Conservation (phyloP, 78 protist species). For the Dictyostelium firmibasis region DNA sequence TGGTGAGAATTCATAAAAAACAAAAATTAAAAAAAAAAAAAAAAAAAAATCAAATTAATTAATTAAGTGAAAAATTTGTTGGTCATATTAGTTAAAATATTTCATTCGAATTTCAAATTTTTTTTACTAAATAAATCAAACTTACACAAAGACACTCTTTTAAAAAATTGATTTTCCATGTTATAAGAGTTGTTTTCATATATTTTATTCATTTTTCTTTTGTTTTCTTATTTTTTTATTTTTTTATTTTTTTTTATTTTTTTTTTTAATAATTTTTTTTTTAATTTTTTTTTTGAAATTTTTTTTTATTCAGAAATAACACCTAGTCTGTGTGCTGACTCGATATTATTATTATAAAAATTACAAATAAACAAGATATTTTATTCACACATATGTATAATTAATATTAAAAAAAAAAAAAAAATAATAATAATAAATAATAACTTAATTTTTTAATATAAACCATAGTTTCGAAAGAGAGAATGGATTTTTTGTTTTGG, state of each 20-base stretch:
- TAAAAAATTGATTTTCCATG: neutral
- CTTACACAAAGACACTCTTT: neutral
- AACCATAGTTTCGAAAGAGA: too few species aligned
- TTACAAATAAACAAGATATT: neutral
- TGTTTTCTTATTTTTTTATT: neutral
- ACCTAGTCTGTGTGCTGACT: neutral
- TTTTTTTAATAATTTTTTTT: too few species aligned
- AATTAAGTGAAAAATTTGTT: too few species aligned
- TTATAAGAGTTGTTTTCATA: neutral
- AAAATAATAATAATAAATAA: neutral
- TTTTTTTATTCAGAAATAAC: neutral
- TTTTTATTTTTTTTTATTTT: too few species aligned
- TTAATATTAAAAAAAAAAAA: neutral
- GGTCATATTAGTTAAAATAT: too few species aligned
- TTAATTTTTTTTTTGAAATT: neutral
- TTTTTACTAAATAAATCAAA: neutral
- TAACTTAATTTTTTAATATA: too few species aligned
- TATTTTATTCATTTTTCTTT: neutral
- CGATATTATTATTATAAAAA: neutral
- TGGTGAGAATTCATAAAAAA: too few species aligned
- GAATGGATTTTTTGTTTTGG: too few species aligned
- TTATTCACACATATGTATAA: neutral
- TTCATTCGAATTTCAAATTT: too few species aligned
- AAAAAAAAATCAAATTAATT: too few species aligned
- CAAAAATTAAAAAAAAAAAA: too few species aligned